These are phyloP conservation scores for Choanephora cucurbitarum DNA, from an alignment of 371 early-diverging fungal species.

Conservation along the genomic window DNA sequence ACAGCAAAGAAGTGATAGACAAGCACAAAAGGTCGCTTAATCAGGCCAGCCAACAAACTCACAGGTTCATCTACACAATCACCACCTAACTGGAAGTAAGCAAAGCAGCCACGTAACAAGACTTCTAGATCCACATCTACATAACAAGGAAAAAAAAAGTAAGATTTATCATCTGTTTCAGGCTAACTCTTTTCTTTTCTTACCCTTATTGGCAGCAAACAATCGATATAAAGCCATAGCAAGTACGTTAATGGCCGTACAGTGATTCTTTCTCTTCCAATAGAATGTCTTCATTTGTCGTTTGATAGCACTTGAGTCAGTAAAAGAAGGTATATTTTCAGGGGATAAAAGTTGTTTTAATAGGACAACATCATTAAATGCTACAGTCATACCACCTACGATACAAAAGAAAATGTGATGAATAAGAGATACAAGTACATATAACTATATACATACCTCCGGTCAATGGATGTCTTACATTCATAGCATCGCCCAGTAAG, in stretches of 20 bases:
- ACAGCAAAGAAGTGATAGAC: conserved; percentile 83
- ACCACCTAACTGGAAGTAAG: conserved; percentile 84
- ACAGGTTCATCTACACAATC: conserved; percentile 78
- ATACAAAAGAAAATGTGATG: neutral
- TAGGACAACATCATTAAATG: conserved; percentile 82
- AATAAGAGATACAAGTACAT: neutral
- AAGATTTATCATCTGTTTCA: neutral
- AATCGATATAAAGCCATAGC: conserved; percentile 88
- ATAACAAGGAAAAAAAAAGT: neutral
- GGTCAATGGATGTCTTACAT: conserved; percentile 92
- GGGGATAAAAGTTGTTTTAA: conserved; percentile 54
- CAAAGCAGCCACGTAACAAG: conserved; percentile 83
- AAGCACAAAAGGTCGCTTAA: conserved; percentile 66
- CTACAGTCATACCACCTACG: conserved; percentile 93
- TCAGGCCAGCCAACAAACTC: conserved; percentile 74
- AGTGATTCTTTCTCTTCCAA: conserved; percentile 74
- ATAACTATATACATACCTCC: conserved; percentile 42
- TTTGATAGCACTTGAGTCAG: conserved; percentile 46
- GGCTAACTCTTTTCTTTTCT: too few relatives aligned
- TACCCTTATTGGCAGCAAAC: conserved; percentile 65
- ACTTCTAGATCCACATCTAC: conserved; percentile 48
- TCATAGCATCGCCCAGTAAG: conserved; percentile 90
- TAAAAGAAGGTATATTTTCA: conserved; percentile 50
- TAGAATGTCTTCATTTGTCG: conserved; percentile 63
- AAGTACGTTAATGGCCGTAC: conserved; percentile 84